Evolutionary conservation across 352 stramenopile species (phyloP).

Genomic region (Pythium periplocum): DNA sequence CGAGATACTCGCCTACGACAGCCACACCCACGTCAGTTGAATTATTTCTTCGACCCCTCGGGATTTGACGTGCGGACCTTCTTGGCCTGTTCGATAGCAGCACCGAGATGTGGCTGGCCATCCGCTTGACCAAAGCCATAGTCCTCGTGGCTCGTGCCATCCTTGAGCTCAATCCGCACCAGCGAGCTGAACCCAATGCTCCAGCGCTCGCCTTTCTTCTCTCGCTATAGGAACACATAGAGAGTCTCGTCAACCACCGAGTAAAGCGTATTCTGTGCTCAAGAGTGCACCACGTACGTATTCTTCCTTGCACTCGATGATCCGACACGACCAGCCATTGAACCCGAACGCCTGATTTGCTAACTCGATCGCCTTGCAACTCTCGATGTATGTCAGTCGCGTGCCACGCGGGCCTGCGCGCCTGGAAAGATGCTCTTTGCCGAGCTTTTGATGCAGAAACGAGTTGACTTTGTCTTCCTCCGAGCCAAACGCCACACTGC

Average conservation of each 20-base stretch:
- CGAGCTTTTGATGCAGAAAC: constrained; percentile 82
- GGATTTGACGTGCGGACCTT: constrained; percentile 30
- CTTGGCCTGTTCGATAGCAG: constrained; percentile 78
- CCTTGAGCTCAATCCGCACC: constrained; percentile 82
- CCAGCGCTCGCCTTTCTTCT: constrained; percentile 69
- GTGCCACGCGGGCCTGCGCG: constrained; percentile 63
- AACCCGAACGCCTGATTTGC: constrained; percentile 87
- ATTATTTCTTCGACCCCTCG: not conserved
- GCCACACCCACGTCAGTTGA: no score
- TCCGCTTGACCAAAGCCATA: constrained; percentile 77
- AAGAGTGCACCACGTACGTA: constrained; percentile 38
- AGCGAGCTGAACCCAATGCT: constrained; percentile 72
- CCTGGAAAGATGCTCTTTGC: constrained; percentile 62
- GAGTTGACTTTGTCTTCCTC: constrained; percentile 46
- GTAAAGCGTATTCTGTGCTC: not conserved
- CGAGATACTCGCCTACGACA: constrained; percentile 64
- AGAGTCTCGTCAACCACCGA: not conserved
- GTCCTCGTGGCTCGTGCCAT: constrained; percentile 80
- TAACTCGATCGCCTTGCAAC: constrained; percentile 85
- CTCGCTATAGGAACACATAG: constrained; percentile 27
- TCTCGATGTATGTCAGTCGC: constrained; percentile 85
- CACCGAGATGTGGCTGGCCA: constrained; percentile 65
- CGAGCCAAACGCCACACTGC: constrained; percentile 42
- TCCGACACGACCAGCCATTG: constrained; percentile 82
- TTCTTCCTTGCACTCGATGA: constrained; percentile 84